Base-by-base conservation (phyloP, 2,329 filamentous ascomycete genomes). In the Helicocarpus griseus region DNA sequence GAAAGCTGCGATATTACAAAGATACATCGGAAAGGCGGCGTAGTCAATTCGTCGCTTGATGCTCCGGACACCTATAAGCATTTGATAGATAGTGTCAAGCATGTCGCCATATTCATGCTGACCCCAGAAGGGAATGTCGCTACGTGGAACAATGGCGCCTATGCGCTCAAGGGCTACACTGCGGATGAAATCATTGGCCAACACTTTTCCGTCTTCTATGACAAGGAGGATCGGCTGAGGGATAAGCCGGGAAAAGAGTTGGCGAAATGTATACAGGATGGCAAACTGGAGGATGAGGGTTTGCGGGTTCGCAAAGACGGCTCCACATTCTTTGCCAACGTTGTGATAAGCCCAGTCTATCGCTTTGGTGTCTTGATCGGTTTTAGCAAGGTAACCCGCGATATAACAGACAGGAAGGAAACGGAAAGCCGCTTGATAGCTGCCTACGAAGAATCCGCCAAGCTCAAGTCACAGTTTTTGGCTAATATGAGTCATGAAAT, bases 401-500 rank as follows among this genome's bases (percentile, higher is more conserved):
- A 82, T 56, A 58, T 81, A 56, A 79, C 76, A 0, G 78, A 81
- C 57, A 70, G 77, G 24, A 76, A 77, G 51, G 74, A 74, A 40
- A 73, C 75, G 11, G 79, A 82, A 60, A 65, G 72, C n/a, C 73
- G 73, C 2, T 64, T 81, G 17, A 77, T 81, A 40, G 65, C 73
- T 9, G 79, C 78, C 2, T 81, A 78, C 56, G 79, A 83, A 58
- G 79, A 83, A 62, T 76, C 79, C n/a, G 76, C 78, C n/a, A 77
- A 77, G 56, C 64, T 83, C 53, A 83, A 83, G 62, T 78, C 74
- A 4, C 78, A 81, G 28, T 83, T 83, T 55, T 63, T 82, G 24
- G 78, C 78, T 48, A 81, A 83, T 60, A 83, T 83, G 76, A 78
- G 74, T 46, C 81, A 84, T 58, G 80, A 83, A 61, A 80, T 83